Base-by-base conservation (phyloP, 345 rosid genomes). In the Pugionium dolabratum region DNA sequence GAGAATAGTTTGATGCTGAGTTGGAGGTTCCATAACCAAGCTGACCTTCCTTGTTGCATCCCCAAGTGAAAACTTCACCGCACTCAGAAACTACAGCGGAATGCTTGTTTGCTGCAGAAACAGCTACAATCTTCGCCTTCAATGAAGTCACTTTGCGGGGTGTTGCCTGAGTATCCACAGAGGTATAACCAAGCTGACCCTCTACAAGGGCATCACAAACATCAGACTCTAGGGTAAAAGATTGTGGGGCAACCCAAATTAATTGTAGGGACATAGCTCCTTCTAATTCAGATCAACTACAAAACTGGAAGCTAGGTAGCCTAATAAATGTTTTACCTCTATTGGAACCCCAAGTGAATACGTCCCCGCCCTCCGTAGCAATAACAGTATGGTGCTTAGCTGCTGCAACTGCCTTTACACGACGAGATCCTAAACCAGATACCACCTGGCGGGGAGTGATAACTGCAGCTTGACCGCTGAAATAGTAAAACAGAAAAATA, bases 21-120 rank as follows among this genome's bases (percentile, higher is more conserved):
- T 90, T 88, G 37, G 99, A 94, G 54, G 99, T 94, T 44, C 99
- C 99, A 75, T 94, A 94, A 75, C 99, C 99, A 29, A 94, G 99
- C 67, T 94, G 99, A 54, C 99, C 99, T 80, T 88, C 97, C 76
- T 84, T 80, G 61, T 94, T 94, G 84, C 90, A 88, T 50, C 99
- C 99, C 99, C 99, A 94, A 30, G 99, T 94, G 82, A 84, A 88
- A 61, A 90, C 92, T 82, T 94, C 97, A 62, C 97, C 95, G 52
- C 84, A 83, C 32, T 84, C 96, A 0, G 96, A 90, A 77, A 90
- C 91, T 69, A 82, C 99, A 18, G 96, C 97, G 5, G 92, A 86
- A 70, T 94, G 99, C 61, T 94, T 94, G 73, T 94, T 94, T 70
- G 97, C 96, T 2, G 97, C 99, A 59, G 97, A 89, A 76, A 94